Evolutionary conservation across 2,329 filamentous ascomycete genomes (phyloP).

Genomic region (Aspergillus pseudoglaucus): DNA sequence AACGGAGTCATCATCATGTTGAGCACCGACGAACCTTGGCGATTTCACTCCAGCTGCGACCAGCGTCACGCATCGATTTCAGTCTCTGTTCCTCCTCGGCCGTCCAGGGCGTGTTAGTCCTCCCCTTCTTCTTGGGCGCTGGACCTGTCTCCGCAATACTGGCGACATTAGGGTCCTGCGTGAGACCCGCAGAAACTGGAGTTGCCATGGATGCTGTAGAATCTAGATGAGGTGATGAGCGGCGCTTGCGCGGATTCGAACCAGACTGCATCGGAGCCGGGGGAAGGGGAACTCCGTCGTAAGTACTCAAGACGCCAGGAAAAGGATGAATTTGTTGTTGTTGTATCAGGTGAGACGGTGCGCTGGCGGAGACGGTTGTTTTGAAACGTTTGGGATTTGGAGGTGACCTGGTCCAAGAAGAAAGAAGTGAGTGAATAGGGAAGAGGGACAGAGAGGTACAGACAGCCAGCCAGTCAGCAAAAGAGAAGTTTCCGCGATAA

Average conservation of each 20-base stretch:
- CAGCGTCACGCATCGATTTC: conserved; percentile 88
- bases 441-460: not conserved
- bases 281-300: conserved; percentile 37
- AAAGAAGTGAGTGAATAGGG: conserved; percentile 4
- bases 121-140: conserved; percentile 67
- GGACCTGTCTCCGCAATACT: conserved; percentile 19
- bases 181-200: conserved; percentile 24
- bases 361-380: conserved; percentile 29
- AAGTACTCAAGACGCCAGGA: conserved; percentile 24
- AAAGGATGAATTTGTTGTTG: conserved; percentile 34
- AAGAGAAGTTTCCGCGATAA: not conserved
- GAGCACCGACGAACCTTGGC: conserved; percentile 64
- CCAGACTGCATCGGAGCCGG: conserved; percentile 23
- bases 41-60: conserved; percentile 95
- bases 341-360: conserved; percentile 30
- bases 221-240: conserved; percentile 33
- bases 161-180: conserved; percentile 20
- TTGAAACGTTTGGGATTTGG: conserved; percentile 39
- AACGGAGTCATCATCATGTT: not conserved
- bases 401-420: conserved; percentile 26
- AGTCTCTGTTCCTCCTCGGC: conserved; percentile 85
- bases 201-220: conserved; percentile 32
- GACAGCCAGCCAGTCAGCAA: not conserved
- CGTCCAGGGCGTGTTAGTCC: conserved; percentile 99
- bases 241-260: conserved; percentile 40